Base-by-base conservation (phyloP, 768 basidiomycete genomes). In the Lactarius evosmus region DNA sequence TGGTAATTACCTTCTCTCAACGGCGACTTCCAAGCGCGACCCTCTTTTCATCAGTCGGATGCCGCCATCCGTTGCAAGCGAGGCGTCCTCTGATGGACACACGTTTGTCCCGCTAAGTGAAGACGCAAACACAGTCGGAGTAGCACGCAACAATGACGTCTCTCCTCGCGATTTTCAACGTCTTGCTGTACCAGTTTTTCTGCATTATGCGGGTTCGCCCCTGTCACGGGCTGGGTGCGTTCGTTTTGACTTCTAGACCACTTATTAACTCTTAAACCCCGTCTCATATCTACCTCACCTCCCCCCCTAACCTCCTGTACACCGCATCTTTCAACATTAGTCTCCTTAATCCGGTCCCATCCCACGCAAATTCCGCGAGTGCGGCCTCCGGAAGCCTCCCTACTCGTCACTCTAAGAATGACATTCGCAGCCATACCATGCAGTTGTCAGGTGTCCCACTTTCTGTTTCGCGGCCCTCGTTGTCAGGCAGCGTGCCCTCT, bases 371-470 rank as follows among this genome's bases (percentile, higher is more conserved):
- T 59, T 62, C 67, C 27, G 67, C 70, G 19, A 58, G 66, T 36
- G 19, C 32, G 22, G 46, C 29, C 54, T 61, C 70, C 12, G 65
- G 63, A 33, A 60, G 64, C 51, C 49, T 65, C 30, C 60, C 61
- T 7, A 56, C 72, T 8, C 77, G 82, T 9, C 88, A 85, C 68
- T 84, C 84, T 1, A 85, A 84, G 66, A 81, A 81, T 66, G 78
- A 80, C 32, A 92, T 91, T 64, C 84, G 90, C 19, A 77, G 83
- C 36, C 80, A 76, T 66, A 91, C 89, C 0, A 79, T 91, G 71
- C 79, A 86, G 57, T 78, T 92, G 3, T 88, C 88, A 19, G 78
- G 76, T 58, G 80, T 85, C 72, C 75, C 80, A 4, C 50, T 76
- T 60, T 73, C 80, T 17, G 71, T 75, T 7, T 71, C 73, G 30